These are phyloP conservation scores for Cyclostephanos tholiformis DNA, from an alignment of 108 stramenopile genomes.

Conservation along the genomic window DNA sequence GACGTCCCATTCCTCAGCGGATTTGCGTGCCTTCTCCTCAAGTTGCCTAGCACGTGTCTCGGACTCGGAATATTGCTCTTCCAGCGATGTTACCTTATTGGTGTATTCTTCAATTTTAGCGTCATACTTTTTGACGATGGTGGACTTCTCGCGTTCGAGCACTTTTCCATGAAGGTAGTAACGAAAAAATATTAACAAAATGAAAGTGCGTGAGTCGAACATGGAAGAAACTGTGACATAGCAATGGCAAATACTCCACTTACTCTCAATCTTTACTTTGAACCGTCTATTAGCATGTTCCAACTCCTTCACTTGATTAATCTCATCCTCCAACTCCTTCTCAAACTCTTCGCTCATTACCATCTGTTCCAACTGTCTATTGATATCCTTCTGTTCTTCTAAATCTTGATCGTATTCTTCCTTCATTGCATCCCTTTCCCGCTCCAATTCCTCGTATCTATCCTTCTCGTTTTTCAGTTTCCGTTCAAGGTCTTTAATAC, in stretches of 20 bases:
- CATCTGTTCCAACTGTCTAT: slow-evolving; percentile 52
- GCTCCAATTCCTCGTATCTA: slow-evolving; percentile 32
- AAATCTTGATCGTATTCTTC: slow-evolving; percentile 51
- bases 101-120: slow-evolving; percentile 43
- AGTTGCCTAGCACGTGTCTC: slow-evolving; percentile 22
- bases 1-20: slow-evolving; percentile 36
- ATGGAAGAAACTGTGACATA: neutral
- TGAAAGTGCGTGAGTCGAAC: neutral
- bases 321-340: slow-evolving; percentile 51
- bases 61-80: slow-evolving; percentile 39
- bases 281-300: slow-evolving; percentile 51
- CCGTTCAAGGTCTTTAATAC: slow-evolving; percentile 38
- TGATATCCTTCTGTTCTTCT: slow-evolving; percentile 53
- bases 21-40: slow-evolving; percentile 26
- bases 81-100: slow-evolving; percentile 32
- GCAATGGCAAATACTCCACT: neutral
- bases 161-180: slow-evolving; percentile 1
- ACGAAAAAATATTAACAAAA: neutral
- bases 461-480: slow-evolving; percentile 40
- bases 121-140: slow-evolving; percentile 40
- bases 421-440: slow-evolving; percentile 44
- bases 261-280: slow-evolving; percentile 50
- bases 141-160: slow-evolving; percentile 44
- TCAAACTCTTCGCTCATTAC: slow-evolving; percentile 54
- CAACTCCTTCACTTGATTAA: slow-evolving; percentile 50